Conservation (phyloP, 495 filamentous ascomycete species). For the Penicillium coprophilum region DNA sequence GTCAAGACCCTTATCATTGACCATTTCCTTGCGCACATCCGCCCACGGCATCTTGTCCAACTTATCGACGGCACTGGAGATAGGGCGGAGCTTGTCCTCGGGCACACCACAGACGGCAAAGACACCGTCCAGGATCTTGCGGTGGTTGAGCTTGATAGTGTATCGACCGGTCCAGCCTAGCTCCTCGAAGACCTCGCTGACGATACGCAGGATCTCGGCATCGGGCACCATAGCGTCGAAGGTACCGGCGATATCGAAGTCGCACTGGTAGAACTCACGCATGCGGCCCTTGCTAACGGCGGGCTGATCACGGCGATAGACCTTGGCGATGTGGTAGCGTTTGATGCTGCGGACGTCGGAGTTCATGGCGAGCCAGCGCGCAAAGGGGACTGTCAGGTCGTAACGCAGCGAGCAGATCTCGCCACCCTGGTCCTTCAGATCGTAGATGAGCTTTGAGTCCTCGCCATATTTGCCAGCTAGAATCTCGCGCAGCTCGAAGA, state of each 20-base stretch:
- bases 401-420: slow-evolving; percentile 84
- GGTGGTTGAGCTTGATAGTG: slow-evolving; percentile 93
- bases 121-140: slow-evolving; percentile 90
- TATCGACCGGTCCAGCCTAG: slow-evolving; percentile 70
- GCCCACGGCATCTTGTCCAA: slow-evolving; percentile 90
- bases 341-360: slow-evolving; percentile 70
- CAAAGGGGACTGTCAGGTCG: slow-evolving; percentile 89
- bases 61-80: slow-evolving; percentile 92
- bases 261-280: slow-evolving; percentile 97
- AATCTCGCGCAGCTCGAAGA: slow-evolving; percentile 77
- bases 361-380: slow-evolving; percentile 87
- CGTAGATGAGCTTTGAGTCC: slow-evolving; percentile 88
- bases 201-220: slow-evolving; percentile 85
- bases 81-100: slow-evolving; percentile 76
- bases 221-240: slow-evolving; percentile 96
- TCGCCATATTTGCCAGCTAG: slow-evolving; percentile 89
- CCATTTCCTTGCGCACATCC: slow-evolving; percentile 90
- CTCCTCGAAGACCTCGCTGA: slow-evolving; percentile 79
- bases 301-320: slow-evolving; percentile 78
- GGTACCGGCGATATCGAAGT: slow-evolving; percentile 90
- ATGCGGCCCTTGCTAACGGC: slow-evolving; percentile 87
- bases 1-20: slow-evolving; percentile 82
- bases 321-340: slow-evolving; percentile 86
- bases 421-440: slow-evolving; percentile 81
- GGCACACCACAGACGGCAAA: slow-evolving; percentile 92